Conservation (phyloP, 73 alveolate genomes). For the Paramecium sonneborni region DNA sequence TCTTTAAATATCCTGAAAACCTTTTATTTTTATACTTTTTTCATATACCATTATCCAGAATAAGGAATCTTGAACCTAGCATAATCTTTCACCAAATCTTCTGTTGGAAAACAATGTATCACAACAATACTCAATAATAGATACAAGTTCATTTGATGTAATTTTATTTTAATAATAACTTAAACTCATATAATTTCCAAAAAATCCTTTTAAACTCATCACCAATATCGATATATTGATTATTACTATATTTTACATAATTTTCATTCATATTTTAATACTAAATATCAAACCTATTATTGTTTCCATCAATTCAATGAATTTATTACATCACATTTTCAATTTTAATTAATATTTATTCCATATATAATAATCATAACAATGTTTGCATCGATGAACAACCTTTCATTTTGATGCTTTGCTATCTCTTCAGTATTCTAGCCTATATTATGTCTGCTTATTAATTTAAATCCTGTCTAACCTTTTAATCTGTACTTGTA, state of each 20-base stretch:
- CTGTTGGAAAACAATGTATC: background rate
- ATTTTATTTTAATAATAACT: too few relatives aligned
- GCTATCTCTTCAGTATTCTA: conserved; percentile 8
- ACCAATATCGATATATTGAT: too few relatives aligned
- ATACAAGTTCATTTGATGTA: background rate
- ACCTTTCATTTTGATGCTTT: background rate
- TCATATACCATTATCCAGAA: background rate
- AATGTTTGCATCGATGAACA: background rate
- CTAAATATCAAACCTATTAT: too few relatives aligned
- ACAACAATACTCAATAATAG: background rate
- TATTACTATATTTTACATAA: too few relatives aligned
- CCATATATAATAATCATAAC: conserved; percentile 4
- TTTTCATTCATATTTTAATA: too few relatives aligned
- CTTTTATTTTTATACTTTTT: background rate
- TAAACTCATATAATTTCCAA: too few relatives aligned
- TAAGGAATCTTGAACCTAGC: conserved; percentile 40
- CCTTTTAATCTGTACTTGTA: background rate
- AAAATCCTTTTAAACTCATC: too few relatives aligned
- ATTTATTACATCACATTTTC: too few relatives aligned
- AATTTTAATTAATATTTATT: too few relatives aligned
- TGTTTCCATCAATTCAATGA: too few relatives aligned
- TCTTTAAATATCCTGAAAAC: conserved; percentile 19
- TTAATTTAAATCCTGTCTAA: background rate
- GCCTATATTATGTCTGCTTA: conserved; percentile 2
- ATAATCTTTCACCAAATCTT: conserved; percentile 17